Evolutionary conservation across 1,139 yeast species (phyloP), one percentile per base, ranked within the genome.

Genomic region (Debaryomyces psychrophilus): DNA sequence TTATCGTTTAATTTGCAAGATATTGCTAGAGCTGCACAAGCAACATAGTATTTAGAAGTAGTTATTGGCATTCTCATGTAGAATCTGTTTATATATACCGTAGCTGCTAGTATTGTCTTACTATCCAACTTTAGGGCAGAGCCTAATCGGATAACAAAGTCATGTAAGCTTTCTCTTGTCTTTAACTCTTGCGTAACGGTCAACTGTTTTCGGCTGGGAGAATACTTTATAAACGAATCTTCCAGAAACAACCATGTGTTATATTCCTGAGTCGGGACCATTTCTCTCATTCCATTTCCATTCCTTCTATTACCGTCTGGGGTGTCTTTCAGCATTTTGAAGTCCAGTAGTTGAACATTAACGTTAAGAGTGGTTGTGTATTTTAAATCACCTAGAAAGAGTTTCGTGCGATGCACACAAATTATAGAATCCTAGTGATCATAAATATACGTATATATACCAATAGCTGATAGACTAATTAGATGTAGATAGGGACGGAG

Each of bases 1-100:
- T 68, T 71, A 46, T 75, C 80, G 51, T 74, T 63, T 31, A 75
- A 60, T 56, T 75, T 75, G 51, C 77, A 68, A 14, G 76, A 65
- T 15, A 75, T 72, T 37, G 77, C 69, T 14, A 74, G 51, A 2
- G 79, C 79, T 3, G 78, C 79, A 51, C 72, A 65, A 1, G 77
- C 79, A 28, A 74, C 77, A 50, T 61, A 75, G 59, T 75, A 74
- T 50, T 74, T 74, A 42, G 79, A 74, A 8, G 71, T 64, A 15
- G 78, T 69, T 41, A 75, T 73, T 8, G 79, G 77, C 49, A 67
- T 51, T 36, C 77, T 54, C 76, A 71, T 69, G 51, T 71, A 75
- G 50, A 63, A 74, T n/a, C 79, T 57, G 47, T 71, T 67, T 31
- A 69, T 54, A 50, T 73, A 74, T 20, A 74, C 55, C 2, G 78